Evolutionary conservation across 495 filamentous ascomycete species (phyloP), one percentile per base, ranked within the genome.

Genomic region (Penicillium mononematosum): DNA sequence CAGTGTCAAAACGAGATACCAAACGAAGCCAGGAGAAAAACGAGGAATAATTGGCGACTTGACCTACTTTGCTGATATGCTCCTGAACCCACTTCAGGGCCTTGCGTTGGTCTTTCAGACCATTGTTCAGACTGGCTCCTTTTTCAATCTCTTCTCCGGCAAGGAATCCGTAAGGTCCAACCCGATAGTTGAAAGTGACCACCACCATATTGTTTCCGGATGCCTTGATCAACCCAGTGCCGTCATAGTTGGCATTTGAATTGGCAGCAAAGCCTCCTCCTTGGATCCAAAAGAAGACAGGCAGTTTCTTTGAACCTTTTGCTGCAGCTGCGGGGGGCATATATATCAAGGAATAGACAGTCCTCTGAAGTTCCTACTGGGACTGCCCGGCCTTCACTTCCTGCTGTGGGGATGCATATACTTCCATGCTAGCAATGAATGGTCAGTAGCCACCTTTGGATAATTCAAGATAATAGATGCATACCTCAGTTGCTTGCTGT

Each of bases 171-270:
- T 83, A 88, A 0, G 87, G 76, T 0, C 89, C 88, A 14, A 92
- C 87, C 6, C 89, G 84, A 59, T 91, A 91, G 65, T 91, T 92
- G 73, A 92, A 86, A 55, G 81, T 88, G 14, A 93, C 84, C 27
- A 91, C 76, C 5, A 92, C 75, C 43, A 92, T 84, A 39, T 80
- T 77, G 49, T 76, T 70, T 7, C 74, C 78, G 0, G 84, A 84
- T 10, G 81, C 82, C 60, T 78, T 49, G 42, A 92, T 78, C 5
- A 91, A 74, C 20, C 78, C 76, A 3, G 74, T 78, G 1, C 83
- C 88, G 61, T 91, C 84, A 66, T 82, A 84, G 68, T 90, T 87
- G 1, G 82, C 71, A 64, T 88, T 89, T 44, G 80, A 76, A 61
- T 85, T 77, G 0, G 58, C 50, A 11, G 82, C 84, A 66, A 89